phyloP scores from a whole-genome alignment of 148 eudicot species.

The Dysphania ambrosioides region DNA sequence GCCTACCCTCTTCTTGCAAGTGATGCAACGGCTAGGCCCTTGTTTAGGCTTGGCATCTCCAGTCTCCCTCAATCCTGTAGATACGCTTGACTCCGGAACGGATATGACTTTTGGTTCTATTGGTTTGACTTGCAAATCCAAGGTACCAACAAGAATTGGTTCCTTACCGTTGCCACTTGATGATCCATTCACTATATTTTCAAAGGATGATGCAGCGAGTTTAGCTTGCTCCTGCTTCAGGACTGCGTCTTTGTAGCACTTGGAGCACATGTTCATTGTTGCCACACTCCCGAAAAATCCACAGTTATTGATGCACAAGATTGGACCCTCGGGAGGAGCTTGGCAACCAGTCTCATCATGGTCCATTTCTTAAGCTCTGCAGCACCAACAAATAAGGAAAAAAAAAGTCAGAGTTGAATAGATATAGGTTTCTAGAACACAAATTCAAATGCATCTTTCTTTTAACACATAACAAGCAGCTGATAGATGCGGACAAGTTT shows the following conservation, averaged over 20 bases:
- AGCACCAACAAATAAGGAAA: conserved; percentile 10
- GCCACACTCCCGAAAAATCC: conserved; percentile 84
- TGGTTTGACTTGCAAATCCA: conserved; percentile 33
- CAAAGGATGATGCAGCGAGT: conserved; percentile 63
- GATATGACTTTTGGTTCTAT: conserved; percentile 30
- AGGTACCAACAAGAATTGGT: conserved; percentile 22
- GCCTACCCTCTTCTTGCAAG: conserved; percentile 66
- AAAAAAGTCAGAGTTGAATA: not conserved
- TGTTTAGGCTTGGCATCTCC: conserved; percentile 36
- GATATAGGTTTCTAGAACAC: not conserved
- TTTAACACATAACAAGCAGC: not conserved
- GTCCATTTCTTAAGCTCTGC: conserved; percentile 48
- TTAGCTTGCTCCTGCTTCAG: conserved; percentile 68
- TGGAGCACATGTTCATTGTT: conserved; percentile 83
- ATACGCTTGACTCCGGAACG: conserved; percentile 26
- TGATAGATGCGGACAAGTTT: not conserved
- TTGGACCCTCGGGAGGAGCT: conserved; percentile 53
- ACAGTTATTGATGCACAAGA: conserved; percentile 66
- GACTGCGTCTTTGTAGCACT: conserved; percentile 65
- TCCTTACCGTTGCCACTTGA: conserved; percentile 40
- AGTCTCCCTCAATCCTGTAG: conserved; percentile 26
- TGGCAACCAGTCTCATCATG: conserved; percentile 65
- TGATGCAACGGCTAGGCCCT: conserved; percentile 54
- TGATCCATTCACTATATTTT: conserved; percentile 61
- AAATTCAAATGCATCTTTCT: not conserved